These are phyloP conservation scores for Bolboschoenoplectus hybrid DNA, from an alignment of 202 grass and related monocot species.

Conservation along the genomic window DNA sequence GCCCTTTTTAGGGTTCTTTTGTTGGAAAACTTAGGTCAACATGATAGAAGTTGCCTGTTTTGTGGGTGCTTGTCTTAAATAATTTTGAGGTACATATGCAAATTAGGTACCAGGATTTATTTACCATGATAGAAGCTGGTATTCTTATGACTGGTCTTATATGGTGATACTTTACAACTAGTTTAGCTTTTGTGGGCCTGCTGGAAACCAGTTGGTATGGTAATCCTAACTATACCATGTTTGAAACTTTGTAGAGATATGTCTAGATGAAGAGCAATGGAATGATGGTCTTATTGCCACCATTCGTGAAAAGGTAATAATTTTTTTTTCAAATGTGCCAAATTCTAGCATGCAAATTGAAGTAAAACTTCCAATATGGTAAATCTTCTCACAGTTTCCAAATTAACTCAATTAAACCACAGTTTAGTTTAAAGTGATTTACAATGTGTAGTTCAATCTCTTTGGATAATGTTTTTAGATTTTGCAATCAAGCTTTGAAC, in stretches of 20 bases:
- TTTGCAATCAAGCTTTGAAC: slow-evolving; percentile 12
- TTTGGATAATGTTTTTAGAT: neutral
- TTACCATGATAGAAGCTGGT: neutral
- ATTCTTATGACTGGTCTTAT: slow-evolving; percentile 3
- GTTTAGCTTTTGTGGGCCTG: neutral
- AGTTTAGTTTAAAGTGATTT: neutral
- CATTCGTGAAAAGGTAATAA: slow-evolving; percentile 81
- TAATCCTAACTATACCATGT: slow-evolving; percentile 26
- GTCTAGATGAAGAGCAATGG: slow-evolving; percentile 80
- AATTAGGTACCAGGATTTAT: neutral
- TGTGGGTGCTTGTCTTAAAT: neutral
- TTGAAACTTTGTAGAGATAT: slow-evolving; percentile 62
- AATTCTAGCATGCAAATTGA: neutral
- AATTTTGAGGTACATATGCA: neutral
- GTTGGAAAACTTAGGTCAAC: neutral
- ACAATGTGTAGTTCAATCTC: neutral
- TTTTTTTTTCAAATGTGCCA: neutral
- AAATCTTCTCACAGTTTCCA: neutral
- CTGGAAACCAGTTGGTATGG: slow-evolving; percentile 3
- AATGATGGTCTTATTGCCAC: slow-evolving; percentile 96
- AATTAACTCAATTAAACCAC: neutral
- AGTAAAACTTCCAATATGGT: neutral
- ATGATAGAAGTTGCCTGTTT: slow-evolving; percentile 31
- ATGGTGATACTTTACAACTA: slow-evolving; percentile 5
- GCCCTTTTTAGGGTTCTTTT: neutral